Percentiles rank a stretch among this genome's conserved stretches.
These are phyloP conservation scores for Cochlearia excelsa DNA, from an alignment of 345 rosid genomes.

Conservation along the genomic window DNA sequence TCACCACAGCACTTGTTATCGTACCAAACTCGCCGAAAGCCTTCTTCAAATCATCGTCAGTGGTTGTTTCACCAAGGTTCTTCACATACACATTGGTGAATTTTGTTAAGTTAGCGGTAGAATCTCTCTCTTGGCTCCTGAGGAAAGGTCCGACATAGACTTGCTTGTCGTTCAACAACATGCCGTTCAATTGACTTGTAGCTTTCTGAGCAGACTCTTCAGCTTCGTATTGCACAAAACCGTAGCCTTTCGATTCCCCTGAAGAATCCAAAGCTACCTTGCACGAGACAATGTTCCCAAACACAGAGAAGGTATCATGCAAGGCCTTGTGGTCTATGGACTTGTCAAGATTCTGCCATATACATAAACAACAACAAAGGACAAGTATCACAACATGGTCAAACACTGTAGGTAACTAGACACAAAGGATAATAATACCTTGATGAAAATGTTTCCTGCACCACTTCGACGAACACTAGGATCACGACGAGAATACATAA, in stretches of 20 bases:
- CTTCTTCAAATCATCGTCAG: slow-evolving; percentile 70
- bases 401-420: too few relatives aligned
- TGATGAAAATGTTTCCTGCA: slow-evolving; percentile 84
- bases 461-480: slow-evolving; percentile 81
- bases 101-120: slow-evolving; percentile 40
- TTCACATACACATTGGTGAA: slow-evolving; percentile 91
- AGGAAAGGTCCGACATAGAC: slow-evolving; percentile 92
- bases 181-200: slow-evolving; percentile 82
- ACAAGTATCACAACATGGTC: too few relatives aligned
- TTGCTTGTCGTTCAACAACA: slow-evolving; percentile 93
- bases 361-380: too few relatives aligned
- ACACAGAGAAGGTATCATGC: slow-evolving; percentile 76
- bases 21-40: slow-evolving; percentile 76
- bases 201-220: slow-evolving; percentile 85
- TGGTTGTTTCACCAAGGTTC: slow-evolving; percentile 63
- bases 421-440: slow-evolving; percentile 43
- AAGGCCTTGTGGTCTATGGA: slow-evolving; percentile 88
- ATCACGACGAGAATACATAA: slow-evolving; percentile 20
- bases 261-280: slow-evolving; percentile 83
- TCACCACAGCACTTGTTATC: slow-evolving; percentile 83
- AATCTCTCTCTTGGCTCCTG: slow-evolving; percentile 86
- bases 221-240: slow-evolving; percentile 82
- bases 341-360: slow-evolving; percentile 74
- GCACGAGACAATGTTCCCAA: slow-evolving; percentile 90
- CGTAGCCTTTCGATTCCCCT: slow-evolving; percentile 93